Evolutionary conservation across 2,329 filamentous ascomycete species (phyloP).

Genomic region (Knoxdaviesia capensis): DNA sequence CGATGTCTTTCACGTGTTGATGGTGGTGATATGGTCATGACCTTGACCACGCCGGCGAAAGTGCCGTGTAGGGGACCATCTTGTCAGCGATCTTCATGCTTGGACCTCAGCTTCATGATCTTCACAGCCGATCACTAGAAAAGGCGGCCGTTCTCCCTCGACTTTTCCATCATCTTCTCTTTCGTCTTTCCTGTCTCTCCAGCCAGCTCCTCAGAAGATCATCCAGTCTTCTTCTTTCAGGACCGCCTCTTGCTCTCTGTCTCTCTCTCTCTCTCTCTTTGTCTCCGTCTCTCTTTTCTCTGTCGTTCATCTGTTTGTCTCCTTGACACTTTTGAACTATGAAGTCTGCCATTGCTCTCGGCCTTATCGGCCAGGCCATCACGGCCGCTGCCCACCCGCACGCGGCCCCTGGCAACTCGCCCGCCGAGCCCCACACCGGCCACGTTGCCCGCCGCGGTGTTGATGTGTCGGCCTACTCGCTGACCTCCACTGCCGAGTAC

Average conservation of each 20-base stretch:
- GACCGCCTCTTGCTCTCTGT: too few relatives aligned
- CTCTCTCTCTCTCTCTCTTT: too few relatives aligned
- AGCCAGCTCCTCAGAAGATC: too few relatives aligned
- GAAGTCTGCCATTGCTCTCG: conserved; percentile 14
- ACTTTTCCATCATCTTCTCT: too few relatives aligned
- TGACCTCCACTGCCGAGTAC: conserved; percentile 13
- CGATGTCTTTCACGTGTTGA: too few relatives aligned
- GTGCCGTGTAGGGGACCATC: background rate
- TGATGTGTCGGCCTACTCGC: conserved; percentile 13
- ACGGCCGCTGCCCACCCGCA: conserved; percentile 13
- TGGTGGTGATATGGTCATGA: background rate
- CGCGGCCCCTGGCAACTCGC: conserved; percentile 8
- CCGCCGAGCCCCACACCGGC: conserved; percentile 4
- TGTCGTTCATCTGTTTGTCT: background rate
- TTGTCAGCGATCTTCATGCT: too few relatives aligned
- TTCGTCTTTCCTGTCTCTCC: too few relatives aligned
- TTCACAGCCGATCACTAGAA: too few relatives aligned
- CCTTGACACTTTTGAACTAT: conserved; percentile 6
- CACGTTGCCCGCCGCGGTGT: conserved; percentile 11
- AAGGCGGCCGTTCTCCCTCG: too few relatives aligned
- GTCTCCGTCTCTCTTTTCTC: too few relatives aligned
- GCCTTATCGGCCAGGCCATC: conserved; percentile 13
- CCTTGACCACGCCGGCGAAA: conserved; percentile 2
- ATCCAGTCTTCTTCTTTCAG: too few relatives aligned
- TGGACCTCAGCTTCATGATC: too few relatives aligned